Evolutionary conservation across 2,329 filamentous ascomycete genomes (phyloP).

Genomic region (Trichoderma gracile): DNA sequence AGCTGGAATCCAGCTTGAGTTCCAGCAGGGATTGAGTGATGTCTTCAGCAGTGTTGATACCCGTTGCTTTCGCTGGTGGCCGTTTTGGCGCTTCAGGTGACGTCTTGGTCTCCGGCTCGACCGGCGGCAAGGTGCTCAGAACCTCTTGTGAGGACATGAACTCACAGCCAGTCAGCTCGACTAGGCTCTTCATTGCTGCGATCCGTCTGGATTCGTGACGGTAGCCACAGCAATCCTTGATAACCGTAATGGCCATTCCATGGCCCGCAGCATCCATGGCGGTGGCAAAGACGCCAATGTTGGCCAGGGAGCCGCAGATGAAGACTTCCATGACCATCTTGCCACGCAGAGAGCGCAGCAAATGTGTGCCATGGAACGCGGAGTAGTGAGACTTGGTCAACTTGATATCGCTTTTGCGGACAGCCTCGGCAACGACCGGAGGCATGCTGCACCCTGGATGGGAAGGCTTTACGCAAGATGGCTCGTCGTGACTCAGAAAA

Average conservation of each 20-base stretch:
- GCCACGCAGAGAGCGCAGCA: conserved; percentile 78
- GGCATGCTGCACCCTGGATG: conserved; percentile 51
- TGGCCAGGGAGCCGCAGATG: conserved; percentile 82
- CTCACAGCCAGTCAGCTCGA: conserved; percentile 72
- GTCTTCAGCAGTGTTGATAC: conserved; percentile 27
- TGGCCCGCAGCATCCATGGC: conserved; percentile 87
- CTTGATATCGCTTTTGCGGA: conserved; percentile 52
- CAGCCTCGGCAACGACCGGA: conserved; percentile 42
- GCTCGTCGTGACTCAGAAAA: conserved; percentile 48
- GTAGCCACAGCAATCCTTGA: conserved; percentile 88
- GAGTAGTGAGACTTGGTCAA: conserved; percentile 81
- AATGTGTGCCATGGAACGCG: conserved; percentile 72
- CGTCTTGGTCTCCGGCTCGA: neutral
- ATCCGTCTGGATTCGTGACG: conserved; percentile 68
- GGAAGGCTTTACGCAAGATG: conserved; percentile 47
- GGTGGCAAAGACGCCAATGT: conserved; percentile 87
- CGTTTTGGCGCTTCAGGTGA: conserved; percentile 17
- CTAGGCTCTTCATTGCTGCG: conserved; percentile 68
- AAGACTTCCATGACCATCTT: conserved; percentile 87
- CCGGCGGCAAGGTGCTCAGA: conserved; percentile 40
- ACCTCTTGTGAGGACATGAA: conserved; percentile 61
- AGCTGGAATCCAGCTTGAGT: conserved; percentile 36
- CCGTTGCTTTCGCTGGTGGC: conserved; percentile 11
- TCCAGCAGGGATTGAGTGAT: conserved; percentile 38
- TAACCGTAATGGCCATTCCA: conserved; percentile 80